Base-by-base conservation (phyloP, 148 eudicot genomes). In the Euryodendron excelsum region DNA sequence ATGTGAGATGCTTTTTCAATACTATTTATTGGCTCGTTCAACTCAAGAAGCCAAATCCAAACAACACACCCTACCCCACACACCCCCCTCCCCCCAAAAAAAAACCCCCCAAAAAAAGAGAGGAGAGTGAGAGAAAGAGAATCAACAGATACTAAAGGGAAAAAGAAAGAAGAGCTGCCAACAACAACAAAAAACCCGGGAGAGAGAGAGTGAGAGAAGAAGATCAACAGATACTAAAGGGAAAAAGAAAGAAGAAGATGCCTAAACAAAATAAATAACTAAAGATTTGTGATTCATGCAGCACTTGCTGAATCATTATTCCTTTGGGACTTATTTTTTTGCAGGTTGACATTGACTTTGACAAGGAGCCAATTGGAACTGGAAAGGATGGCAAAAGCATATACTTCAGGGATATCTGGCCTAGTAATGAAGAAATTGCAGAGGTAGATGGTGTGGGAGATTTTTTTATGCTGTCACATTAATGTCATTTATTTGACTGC, bases 261-360 rank as follows among this genome's bases (percentile, higher is more conserved):
- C 5, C 10, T 4, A 36, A 66, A 5, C 5, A 66, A 34, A 66
- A 66, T 27, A 68, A 37, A n/a, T 64, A 30, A 31, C 63, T n/a
- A 59, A 59, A 59, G 12, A 23, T 31, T n/a, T 23, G 31, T 72
- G 61, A 53, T 74, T 50, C 48, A 36, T 63, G 31, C 61, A 25
- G 1, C 18, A 34, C 13, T 0, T 63, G n/a, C n/a, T n/a, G n/a
- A 18, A 50, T 33, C 2, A 5, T 66, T 23, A 12, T 21, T 55
- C 36, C 23, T 30, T 47, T 53, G 48, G 13, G 28, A 23, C 56
- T 56, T 25, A 13, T 28, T 77, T 36, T 53, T 21, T 81, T 82
- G 53, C 82, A 94, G 98, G 98, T 94, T 81, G 87, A 94, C 82
- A 94, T 94, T 37, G 94, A 94, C 86, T 94, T 94, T 41, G 98